These are phyloP conservation scores for Candida sp. DNA, from an alignment of 1,139 yeast species.

Conservation along the genomic window DNA sequence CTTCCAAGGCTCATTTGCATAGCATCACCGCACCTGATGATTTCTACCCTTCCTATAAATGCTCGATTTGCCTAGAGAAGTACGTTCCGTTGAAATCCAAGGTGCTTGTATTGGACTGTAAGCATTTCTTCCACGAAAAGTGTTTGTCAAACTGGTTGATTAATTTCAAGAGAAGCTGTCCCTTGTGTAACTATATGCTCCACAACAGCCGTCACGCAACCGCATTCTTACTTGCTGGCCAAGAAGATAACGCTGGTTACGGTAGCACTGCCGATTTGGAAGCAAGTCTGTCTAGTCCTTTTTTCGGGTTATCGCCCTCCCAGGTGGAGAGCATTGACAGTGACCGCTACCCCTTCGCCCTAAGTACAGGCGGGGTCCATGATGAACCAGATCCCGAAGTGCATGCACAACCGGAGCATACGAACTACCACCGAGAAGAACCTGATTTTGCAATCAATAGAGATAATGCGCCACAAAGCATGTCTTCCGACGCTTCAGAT, in stretches of 20 bases:
- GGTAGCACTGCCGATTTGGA: constrained; percentile 26
- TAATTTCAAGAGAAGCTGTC: constrained; percentile 48
- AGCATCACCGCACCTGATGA: constrained; percentile 38
- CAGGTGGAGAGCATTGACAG: constrained; percentile 11
- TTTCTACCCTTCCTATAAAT: constrained; percentile 45
- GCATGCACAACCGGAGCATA: neutral
- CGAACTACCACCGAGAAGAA: neutral
- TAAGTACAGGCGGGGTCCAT: neutral
- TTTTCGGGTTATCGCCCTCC: constrained; percentile 10
- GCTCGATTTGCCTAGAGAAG: constrained; percentile 50
- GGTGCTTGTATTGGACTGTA: constrained; percentile 46
- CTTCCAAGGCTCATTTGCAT: constrained; percentile 22
- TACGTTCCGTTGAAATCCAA: constrained; percentile 40
- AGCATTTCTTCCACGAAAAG: constrained; percentile 48
- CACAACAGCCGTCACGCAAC: constrained; percentile 9
- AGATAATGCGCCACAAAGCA: constrained; percentile 2
- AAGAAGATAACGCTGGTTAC: constrained; percentile 17
- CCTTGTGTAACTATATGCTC: constrained; percentile 42
- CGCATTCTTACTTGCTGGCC: constrained; percentile 23
- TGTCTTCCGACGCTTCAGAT: constrained; percentile 4
- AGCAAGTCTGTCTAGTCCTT: constrained; percentile 12
- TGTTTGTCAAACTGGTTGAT: constrained; percentile 53
- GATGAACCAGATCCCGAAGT: neutral
- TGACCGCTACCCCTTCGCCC: neutral
- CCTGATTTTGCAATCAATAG: neutral